phyloP scores from a whole-genome alignment of 2,329 filamentous ascomycete species.

The Hypomyces rosellus region DNA sequence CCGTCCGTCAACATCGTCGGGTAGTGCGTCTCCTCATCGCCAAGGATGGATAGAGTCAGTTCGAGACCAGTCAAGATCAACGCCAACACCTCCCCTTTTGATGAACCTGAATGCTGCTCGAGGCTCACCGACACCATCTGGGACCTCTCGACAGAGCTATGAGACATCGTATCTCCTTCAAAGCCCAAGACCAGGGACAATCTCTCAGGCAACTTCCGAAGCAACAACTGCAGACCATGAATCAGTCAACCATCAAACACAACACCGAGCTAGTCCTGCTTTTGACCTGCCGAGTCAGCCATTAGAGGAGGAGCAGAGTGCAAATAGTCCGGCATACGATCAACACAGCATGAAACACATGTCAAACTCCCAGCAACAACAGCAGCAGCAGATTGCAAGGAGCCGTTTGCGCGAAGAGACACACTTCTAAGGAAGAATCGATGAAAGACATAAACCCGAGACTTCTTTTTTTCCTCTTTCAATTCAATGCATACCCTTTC shows the following conservation, averaged over 20 bases:
- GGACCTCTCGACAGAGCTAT: slow-evolving; percentile 29
- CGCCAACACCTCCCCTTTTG: slow-evolving; percentile 47
- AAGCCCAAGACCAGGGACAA: slow-evolving; percentile 22
- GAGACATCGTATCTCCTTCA: slow-evolving; percentile 37
- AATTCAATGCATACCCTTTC: slow-evolving; percentile 26
- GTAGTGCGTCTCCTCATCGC: slow-evolving; percentile 45
- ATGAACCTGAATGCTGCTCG: slow-evolving; percentile 25
- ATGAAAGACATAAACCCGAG: too few species aligned
- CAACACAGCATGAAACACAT: slow-evolving; percentile 12
- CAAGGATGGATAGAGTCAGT: slow-evolving; percentile 34
- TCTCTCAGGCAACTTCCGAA: slow-evolving; percentile 40
- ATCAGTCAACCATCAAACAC: slow-evolving; percentile 12
- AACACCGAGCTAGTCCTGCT: slow-evolving; percentile 22
- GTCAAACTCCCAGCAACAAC: slow-evolving; percentile 38
- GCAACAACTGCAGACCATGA: slow-evolving; percentile 26
- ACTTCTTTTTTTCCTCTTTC: slow-evolving; percentile 16
- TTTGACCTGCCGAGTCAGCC: slow-evolving; percentile 35
- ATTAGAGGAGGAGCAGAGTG: slow-evolving; percentile 18
- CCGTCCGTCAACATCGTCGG: slow-evolving; percentile 45
- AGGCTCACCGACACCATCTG: slow-evolving; percentile 39
- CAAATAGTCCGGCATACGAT: slow-evolving; percentile 25
- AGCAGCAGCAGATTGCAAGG: slow-evolving; percentile 41
- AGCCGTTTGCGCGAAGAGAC: slow-evolving; percentile 50
- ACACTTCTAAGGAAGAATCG: slow-evolving; percentile 33
- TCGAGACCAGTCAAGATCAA: slow-evolving; percentile 25